A percentile compares a stretch with the other conserved stretches of the same genome.
These are phyloP conservation scores for Porcisia hertigi DNA, from an alignment of 208 protist genomes.

Conservation along the genomic window DNA sequence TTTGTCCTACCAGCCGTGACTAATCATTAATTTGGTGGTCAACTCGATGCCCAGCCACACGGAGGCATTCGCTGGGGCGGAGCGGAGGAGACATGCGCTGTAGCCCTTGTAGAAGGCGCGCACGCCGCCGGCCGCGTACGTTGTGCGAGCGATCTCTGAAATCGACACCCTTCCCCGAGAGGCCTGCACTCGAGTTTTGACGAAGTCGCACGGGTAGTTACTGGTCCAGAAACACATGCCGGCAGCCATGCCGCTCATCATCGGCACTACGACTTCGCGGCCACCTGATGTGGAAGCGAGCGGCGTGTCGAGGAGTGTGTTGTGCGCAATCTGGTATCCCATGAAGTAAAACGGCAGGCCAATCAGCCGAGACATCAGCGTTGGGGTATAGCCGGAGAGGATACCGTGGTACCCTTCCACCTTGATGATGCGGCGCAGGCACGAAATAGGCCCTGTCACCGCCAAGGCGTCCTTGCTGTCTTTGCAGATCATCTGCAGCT, in stretches of 20 bases:
- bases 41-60: slow-evolving; percentile 72
- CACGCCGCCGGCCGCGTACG: slow-evolving; percentile 44
- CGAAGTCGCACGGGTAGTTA: slow-evolving; percentile 76
- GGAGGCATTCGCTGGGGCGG: slow-evolving; percentile 67
- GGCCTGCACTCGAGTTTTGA: slow-evolving; percentile 72
- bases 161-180: slow-evolving; percentile 33
- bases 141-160: slow-evolving; percentile 33
- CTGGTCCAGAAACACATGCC: slow-evolving; percentile 68
- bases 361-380: slow-evolving; percentile 53
- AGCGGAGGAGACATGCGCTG: slow-evolving; percentile 62
- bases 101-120: slow-evolving; percentile 66
- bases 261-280: slow-evolving; percentile 48
- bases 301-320: slow-evolving; percentile 20
- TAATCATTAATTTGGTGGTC: slow-evolving; percentile 45
- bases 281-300: slow-evolving; percentile 24
- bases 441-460: slow-evolving; percentile 44
- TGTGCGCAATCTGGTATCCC: slow-evolving; percentile 42
- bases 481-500: slow-evolving; percentile 59
- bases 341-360: slow-evolving; percentile 79
- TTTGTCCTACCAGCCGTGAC: slow-evolving; percentile 38
- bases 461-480: slow-evolving; percentile 25
- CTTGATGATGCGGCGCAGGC: slow-evolving; percentile 40
- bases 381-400: slow-evolving; percentile 61
- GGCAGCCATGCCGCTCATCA: slow-evolving; percentile 55
- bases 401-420: slow-evolving; percentile 44